Conservation (phyloP, 192 early-diverging fungal species). For the Phlyctochytrium bullatum region DNA sequence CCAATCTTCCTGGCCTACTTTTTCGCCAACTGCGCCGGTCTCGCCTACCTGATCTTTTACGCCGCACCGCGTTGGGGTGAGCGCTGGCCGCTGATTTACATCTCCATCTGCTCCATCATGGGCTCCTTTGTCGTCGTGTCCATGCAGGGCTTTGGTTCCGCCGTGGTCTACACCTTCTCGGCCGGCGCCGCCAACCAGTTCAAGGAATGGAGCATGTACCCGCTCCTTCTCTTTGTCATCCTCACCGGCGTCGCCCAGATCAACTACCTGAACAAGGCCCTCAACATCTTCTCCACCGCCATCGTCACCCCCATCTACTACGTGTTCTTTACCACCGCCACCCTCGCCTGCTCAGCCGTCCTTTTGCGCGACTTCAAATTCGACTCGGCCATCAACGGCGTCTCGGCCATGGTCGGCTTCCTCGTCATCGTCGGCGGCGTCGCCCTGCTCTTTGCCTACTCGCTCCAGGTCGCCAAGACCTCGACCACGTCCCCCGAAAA, state of each 20-base stretch:
- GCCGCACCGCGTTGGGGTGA: conserved; percentile 60
- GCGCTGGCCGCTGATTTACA: conserved; percentile 51
- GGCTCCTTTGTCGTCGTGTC: conserved; percentile 66
- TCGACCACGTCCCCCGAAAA: background rate
- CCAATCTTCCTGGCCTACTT: conserved; percentile 36
- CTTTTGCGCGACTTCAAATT: conserved; percentile 60
- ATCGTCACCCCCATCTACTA: conserved; percentile 76
- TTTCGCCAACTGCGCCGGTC: conserved; percentile 35
- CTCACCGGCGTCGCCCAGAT: conserved; percentile 56
- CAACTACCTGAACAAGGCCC: conserved; percentile 69
- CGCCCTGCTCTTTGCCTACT: conserved; percentile 45
- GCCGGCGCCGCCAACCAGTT: conserved; percentile 52
- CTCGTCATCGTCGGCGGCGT: conserved; percentile 56
- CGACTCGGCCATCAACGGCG: conserved; percentile 17
- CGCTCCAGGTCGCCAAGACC: conserved; percentile 8
- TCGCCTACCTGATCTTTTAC: conserved; percentile 52
- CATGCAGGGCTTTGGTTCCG: conserved; percentile 64
- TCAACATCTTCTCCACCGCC: conserved; percentile 68
- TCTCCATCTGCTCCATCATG: conserved; percentile 56
- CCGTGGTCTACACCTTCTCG: conserved; percentile 57
- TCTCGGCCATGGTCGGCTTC: conserved; percentile 43
- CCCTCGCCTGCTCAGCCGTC: conserved; percentile 62
- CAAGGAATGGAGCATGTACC: conserved; percentile 66
- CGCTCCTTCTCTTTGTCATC: conserved; percentile 55
- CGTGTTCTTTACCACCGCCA: conserved; percentile 69